These are phyloP conservation scores for Penicillium robsamsonii DNA, from an alignment of 495 filamentous ascomycete genomes.

Conservation along the genomic window DNA sequence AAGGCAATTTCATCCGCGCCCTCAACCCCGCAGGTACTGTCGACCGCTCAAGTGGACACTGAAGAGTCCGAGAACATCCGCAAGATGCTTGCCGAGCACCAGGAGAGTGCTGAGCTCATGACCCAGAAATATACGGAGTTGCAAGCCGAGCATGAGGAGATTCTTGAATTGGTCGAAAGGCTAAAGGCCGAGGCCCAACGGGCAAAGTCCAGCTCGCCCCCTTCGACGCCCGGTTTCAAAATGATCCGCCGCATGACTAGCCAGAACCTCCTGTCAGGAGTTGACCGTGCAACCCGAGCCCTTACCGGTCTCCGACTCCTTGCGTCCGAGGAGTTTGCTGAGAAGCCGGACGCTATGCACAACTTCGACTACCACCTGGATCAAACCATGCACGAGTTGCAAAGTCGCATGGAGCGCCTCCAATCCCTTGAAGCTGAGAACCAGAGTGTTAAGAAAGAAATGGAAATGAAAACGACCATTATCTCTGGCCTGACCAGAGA, in stretches of 20 bases:
- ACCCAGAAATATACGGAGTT: constrained; percentile 76
- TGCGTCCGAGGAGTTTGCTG: constrained; percentile 78
- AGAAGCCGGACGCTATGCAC: constrained; percentile 78
- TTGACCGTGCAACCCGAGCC: constrained; percentile 91
- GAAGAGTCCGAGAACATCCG: constrained; percentile 71
- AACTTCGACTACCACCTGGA: constrained; percentile 92
- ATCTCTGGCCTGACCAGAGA: constrained; percentile 93
- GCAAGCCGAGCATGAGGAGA: constrained; percentile 75
- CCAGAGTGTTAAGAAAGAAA: constrained; percentile 80
- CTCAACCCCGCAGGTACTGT: constrained; percentile 15
- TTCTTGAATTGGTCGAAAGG: constrained; percentile 81
- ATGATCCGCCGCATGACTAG: constrained; percentile 92
- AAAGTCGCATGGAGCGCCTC: constrained; percentile 81
- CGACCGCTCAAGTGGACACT: constrained; percentile 31
- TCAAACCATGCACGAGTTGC: constrained; percentile 87
- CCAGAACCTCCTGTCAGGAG: constrained; percentile 76
- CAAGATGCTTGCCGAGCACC: constrained; percentile 69
- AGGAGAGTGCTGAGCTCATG: constrained; percentile 67
- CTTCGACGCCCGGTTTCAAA: constrained; percentile 56
- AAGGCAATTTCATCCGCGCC: constrained; percentile 25
- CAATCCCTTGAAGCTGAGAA: constrained; percentile 87
- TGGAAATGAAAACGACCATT: constrained; percentile 92
- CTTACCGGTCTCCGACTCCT: constrained; percentile 85
- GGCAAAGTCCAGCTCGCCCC: constrained; percentile 60
- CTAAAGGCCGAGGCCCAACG: constrained; percentile 83